A percentile compares a stretch with the other conserved stretches of the same genome.
Conservation (phyloP, 768 basidiomycete genomes). For the Hortiboletus campestris region DNA sequence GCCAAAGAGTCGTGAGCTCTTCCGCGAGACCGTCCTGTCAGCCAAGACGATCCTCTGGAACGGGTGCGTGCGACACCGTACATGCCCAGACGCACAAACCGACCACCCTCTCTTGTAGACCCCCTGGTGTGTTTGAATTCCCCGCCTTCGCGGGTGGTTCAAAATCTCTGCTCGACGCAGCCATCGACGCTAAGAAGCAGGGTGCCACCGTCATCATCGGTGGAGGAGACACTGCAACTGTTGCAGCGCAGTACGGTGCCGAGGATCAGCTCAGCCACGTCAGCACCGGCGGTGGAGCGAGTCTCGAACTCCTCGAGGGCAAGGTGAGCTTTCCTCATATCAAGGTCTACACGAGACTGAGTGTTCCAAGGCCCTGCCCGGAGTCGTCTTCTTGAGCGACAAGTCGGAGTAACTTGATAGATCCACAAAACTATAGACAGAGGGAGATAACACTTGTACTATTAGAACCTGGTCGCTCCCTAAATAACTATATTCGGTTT, state of each 20-base stretch:
- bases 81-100: not conserved
- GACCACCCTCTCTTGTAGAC: constrained; percentile 46
- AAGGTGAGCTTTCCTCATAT: constrained; percentile 57
- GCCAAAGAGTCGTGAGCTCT: constrained; percentile 77
- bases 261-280: constrained; percentile 95
- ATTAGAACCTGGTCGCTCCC: not conserved
- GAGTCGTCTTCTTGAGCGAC: constrained; percentile 87
- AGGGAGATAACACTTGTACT: constrained; percentile 14
- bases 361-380: constrained; percentile 67
- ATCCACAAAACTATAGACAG: constrained; percentile 9
- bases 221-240: constrained; percentile 94
- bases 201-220: constrained; percentile 95
- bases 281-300: constrained; percentile 92
- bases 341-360: constrained; percentile 13
- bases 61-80: constrained; percentile 49
- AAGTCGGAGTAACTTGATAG: constrained; percentile 41
- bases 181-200: constrained; percentile 79
- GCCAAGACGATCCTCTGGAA: constrained; percentile 98
- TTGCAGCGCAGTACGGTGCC: constrained; percentile 80
- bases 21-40: constrained; percentile 74
- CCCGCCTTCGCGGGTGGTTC: constrained; percentile 87
- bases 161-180: constrained; percentile 76
- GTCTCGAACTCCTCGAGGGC: constrained; percentile 94
- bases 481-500: constrained; percentile 19
- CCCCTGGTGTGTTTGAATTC: constrained; percentile 98